phyloP scores from a whole-genome alignment of 1,139 yeast species.

The Hansenula lynferdii region DNA sequence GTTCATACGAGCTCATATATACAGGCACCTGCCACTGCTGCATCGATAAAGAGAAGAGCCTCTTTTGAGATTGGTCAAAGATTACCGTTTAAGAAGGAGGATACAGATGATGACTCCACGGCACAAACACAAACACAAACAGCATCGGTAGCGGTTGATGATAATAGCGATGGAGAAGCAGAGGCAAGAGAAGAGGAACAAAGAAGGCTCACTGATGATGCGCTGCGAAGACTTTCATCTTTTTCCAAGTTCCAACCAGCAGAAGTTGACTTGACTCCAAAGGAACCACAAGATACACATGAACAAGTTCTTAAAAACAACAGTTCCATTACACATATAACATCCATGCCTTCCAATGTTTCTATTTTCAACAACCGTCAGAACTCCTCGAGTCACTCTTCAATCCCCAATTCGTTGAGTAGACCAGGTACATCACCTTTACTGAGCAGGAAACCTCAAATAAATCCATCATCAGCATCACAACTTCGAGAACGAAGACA shows the following conservation, averaged over 20 bases:
- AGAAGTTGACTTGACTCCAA: slow-evolving; percentile 37
- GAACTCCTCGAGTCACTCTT: neutral
- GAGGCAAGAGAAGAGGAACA: slow-evolving; percentile 28
- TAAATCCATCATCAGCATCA: slow-evolving; percentile 12
- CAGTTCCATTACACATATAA: neutral
- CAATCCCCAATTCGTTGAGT: neutral
- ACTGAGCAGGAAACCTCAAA: slow-evolving; percentile 10
- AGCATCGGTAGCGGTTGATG: too few relatives aligned
- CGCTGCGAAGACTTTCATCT: slow-evolving; percentile 29
- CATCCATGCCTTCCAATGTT: neutral
- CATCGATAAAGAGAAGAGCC: slow-evolving; percentile 21
- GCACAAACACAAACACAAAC: too few relatives aligned
- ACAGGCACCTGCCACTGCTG: slow-evolving; percentile 25
- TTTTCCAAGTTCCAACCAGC: slow-evolving; percentile 42
- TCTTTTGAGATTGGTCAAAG: slow-evolving; percentile 29
- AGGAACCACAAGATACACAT: slow-evolving; percentile 1
- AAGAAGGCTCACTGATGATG: slow-evolving; percentile 32
- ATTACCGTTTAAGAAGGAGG: slow-evolving; percentile 22
- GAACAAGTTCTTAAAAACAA: neutral
- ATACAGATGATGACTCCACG: slow-evolving; percentile 6
- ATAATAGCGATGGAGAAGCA: slow-evolving; percentile 21
- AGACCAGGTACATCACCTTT: slow-evolving; percentile 5
- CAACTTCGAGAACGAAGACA: slow-evolving; percentile 8
- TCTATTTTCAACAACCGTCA: too few relatives aligned
- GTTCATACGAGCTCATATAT: slow-evolving; percentile 20